A percentile compares a stretch with the other conserved stretches of the same genome.
phyloP scores from a whole-genome alignment of 495 filamentous ascomycete genomes.

The Penicillium cinerascens region DNA sequence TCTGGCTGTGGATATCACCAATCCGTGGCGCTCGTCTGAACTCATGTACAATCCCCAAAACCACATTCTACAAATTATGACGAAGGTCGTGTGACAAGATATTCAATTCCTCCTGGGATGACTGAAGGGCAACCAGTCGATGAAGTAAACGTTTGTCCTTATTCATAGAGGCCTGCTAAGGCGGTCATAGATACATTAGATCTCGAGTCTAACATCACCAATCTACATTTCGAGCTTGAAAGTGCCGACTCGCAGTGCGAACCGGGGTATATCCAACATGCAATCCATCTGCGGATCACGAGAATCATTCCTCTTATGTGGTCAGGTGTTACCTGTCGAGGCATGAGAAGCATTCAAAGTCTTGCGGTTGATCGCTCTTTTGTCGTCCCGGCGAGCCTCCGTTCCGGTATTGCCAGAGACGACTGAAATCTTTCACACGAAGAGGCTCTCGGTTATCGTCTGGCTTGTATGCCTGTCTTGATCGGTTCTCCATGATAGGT shows the following conservation, averaged over 20 bases:
- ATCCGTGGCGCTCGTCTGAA: neutral
- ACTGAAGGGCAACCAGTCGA: no score
- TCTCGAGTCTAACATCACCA: no score
- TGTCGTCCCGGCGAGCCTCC: constrained; percentile 50
- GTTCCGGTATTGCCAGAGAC: constrained; percentile 71
- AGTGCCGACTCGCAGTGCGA: no score
- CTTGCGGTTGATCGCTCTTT: neutral
- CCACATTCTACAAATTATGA: neutral
- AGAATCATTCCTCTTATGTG: neutral
- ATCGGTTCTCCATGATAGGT: neutral
- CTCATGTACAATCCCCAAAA: constrained; percentile 13
- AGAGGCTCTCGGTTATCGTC: neutral
- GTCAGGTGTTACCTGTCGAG: neutral
- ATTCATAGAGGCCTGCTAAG: no score
- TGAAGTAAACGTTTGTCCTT: no score
- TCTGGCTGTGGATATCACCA: neutral
- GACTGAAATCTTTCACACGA: constrained; percentile 66
- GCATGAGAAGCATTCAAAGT: neutral
- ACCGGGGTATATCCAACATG: neutral
- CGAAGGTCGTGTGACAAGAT: neutral
- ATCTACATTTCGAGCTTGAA: no score
- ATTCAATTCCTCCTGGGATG: neutral
- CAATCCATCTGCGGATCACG: neutral
- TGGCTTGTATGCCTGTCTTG: neutral
- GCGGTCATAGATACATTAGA: no score